Conservation (phyloP, 2,329 filamentous ascomycete species). For the Fusarium brachygibbosum region DNA sequence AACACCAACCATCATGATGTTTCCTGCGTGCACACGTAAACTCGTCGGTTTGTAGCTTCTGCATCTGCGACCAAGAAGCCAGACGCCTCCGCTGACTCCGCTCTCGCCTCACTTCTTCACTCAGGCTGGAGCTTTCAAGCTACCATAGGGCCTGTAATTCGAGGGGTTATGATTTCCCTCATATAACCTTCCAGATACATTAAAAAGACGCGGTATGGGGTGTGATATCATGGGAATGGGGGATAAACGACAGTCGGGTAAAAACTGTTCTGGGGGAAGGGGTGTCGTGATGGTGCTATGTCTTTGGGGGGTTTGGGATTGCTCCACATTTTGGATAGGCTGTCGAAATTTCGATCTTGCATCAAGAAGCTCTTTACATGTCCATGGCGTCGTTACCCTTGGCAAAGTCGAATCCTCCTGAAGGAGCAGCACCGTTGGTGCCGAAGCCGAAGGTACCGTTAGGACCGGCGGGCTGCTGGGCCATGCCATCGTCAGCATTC, state of each 20-base stretch:
- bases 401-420: conserved; percentile 94
- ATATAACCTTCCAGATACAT: conserved; percentile 57
- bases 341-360: conserved; percentile 24
- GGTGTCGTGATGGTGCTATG: conserved; percentile 46
- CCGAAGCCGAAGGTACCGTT: conserved; percentile 87
- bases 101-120: conserved; percentile 48
- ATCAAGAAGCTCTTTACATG: conserved; percentile 62
- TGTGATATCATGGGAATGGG: conserved; percentile 52
- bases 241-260: conserved; percentile 44
- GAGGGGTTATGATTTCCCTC: conserved; percentile 47
- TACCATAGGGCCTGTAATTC: conserved; percentile 67
- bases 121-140: conserved; percentile 75
- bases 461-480: conserved; percentile 72
- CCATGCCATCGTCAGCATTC: conserved; percentile 84
- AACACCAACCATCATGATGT: conserved; percentile 48
- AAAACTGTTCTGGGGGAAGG: conserved; percentile 45
- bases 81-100: conserved; percentile 42
- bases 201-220: conserved; percentile 53
- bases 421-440: conserved; percentile 71
- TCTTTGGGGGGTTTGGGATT: conserved; percentile 39
- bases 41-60: conserved; percentile 41
- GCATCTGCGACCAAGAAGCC: conserved; percentile 38
- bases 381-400: conserved; percentile 76
- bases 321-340: conserved; percentile 36
- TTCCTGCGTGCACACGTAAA: conserved; percentile 37